Conservation (phyloP, 1,139 yeast species). For the Hemisphaericaspora xylanilytica region DNA sequence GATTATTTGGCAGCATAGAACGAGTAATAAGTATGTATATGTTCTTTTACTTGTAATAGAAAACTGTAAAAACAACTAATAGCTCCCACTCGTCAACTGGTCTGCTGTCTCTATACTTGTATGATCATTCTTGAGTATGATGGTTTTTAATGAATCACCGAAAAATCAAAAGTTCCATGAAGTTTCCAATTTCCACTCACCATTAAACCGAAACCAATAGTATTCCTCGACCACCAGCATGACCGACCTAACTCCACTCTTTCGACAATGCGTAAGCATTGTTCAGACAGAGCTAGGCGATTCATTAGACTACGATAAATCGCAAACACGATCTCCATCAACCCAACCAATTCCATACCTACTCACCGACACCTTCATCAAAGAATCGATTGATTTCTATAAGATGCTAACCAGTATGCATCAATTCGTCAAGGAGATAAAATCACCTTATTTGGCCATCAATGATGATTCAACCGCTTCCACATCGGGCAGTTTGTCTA, state of each 20-base stretch:
- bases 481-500: conserved; percentile 25
- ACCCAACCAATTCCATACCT: conserved; percentile 13
- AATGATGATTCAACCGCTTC: conserved; percentile 23
- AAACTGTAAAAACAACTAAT: no score
- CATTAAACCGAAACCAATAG: neutral
- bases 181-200: neutral
- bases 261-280: conserved; percentile 47
- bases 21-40: neutral
- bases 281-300: conserved; percentile 31
- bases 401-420: conserved; percentile 38
- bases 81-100: no score
- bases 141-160: neutral
- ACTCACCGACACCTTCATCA: conserved; percentile 50
- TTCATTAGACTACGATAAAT: conserved; percentile 9
- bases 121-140: neutral
- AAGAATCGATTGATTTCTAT: conserved; percentile 50
- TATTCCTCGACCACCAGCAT: conserved; percentile 14
- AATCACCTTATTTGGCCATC: conserved; percentile 43
- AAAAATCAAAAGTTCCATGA: neutral
- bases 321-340: conserved; percentile 6
- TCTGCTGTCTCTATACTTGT: no score
- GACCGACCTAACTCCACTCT: conserved; percentile 55
- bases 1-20: conserved; percentile 22
- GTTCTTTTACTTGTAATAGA: no score
- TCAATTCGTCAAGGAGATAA: conserved; percentile 37